A percentile compares a stretch with the other conserved stretches of the same genome.
Conservation (phyloP, 345 rosid genomes). For the Linum tenue region DNA sequence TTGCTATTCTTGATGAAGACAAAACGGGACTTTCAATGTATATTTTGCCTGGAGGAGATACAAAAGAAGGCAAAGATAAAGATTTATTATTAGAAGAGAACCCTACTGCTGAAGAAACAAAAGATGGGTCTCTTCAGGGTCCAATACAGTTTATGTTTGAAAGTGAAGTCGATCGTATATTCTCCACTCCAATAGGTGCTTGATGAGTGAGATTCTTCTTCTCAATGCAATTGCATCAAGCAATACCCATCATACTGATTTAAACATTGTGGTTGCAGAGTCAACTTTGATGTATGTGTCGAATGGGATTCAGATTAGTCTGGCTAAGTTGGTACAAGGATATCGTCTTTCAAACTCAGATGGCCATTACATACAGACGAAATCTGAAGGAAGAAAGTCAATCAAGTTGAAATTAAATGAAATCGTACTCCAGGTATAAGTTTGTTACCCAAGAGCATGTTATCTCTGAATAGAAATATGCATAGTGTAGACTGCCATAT, state of each 20-base stretch:
- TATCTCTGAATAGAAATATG: background rate
- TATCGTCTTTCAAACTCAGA: constrained; percentile 57
- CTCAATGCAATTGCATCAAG: constrained; percentile 5
- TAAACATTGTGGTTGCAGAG: constrained; percentile 40
- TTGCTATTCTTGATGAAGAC: constrained; percentile 91
- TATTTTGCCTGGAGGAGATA: constrained; percentile 57
- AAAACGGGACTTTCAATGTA: constrained; percentile 72
- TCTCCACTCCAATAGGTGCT: constrained; percentile 90
- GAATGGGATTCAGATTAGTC: constrained; percentile 69
- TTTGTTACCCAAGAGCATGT: background rate
- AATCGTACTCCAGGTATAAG: constrained; percentile 74
- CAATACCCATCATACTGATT: constrained; percentile 22
- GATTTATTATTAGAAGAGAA: constrained; percentile 47
- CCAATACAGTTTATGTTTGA: constrained; percentile 85
- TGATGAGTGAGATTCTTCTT: constrained; percentile 18
- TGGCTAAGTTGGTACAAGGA: constrained; percentile 84
- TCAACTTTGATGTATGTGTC: constrained; percentile 87
- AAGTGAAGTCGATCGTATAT: constrained; percentile 78
- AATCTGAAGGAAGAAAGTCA: constrained; percentile 72
- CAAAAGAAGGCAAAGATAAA: constrained; percentile 49
- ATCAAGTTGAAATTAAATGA: constrained; percentile 79
- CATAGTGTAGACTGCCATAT: background rate
- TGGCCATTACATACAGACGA: constrained; percentile 81
- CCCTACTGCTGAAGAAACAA: constrained; percentile 43
- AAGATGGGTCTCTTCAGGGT: constrained; percentile 60